Evolutionary conservation across 139 green algal genomes (phyloP), one percentile per base, ranked within the genome.

Genomic region (Volvox reticuliferus): DNA sequence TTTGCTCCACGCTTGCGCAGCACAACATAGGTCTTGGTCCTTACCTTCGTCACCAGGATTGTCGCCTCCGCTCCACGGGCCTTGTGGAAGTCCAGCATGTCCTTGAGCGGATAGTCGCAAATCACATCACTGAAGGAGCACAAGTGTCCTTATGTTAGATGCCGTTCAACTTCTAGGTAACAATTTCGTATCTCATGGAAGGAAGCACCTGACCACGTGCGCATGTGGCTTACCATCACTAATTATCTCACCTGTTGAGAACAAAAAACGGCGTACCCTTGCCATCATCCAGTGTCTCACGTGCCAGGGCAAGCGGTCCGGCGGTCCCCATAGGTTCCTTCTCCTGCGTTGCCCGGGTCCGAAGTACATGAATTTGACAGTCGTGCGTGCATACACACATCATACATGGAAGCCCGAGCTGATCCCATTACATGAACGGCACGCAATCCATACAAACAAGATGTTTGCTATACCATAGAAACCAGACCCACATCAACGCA

Each of bases 261-360:
- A 99, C 98, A 80, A 99, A 99, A 93, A 99, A 99, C 1, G 98
- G 98, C 26, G 97, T 93, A 50, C 95, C 96, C 30, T 81, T 91
- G 28, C 97, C 97, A 87, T 99, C 97, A 83, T 98, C 96, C 35
- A 99, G 92, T 21, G 98, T 95, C n/a, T 99, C 88, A 1, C 94
- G 91, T 1, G 98, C 98, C 65, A 99, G 93, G 1, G 97, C 98
- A 81, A 99, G 92, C 0, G 98, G 98, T 1, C 98, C 98, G 20
- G 98, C 98, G 37, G 98, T 99, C 73, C 98, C 98, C 98, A 99
- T 99, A 1, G 98, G 98, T 94, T 99, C 98, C 65, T 95, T 97
- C 91, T 99, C 98, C 96, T 99, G 97, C 44, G 44, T 55, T 55
- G 5, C 9, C 44, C 44, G 44, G 44, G 9, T 9, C 44, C 44